Evolutionary conservation across 78 protist species (phyloP).

Genomic region (Planoprotostelium fungivorum): DNA sequence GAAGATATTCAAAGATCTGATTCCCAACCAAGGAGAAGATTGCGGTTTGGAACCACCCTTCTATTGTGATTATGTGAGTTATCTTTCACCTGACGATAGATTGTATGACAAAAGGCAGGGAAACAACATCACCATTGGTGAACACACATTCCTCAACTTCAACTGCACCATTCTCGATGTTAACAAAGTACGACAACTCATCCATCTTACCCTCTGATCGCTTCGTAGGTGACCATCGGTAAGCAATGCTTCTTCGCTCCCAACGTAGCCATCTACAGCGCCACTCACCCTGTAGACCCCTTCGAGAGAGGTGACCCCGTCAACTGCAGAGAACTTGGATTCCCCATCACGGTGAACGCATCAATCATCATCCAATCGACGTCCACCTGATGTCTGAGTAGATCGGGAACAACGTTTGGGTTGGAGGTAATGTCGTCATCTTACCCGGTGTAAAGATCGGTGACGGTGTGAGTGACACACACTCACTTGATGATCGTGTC

Average conservation of each 20-base stretch:
- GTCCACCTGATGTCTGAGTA: neutral
- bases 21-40: conserved; percentile 9
- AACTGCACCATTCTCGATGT: conserved; percentile 24
- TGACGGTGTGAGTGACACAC: neutral
- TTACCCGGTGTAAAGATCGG: conserved; percentile 66
- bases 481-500: neutral
- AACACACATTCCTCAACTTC: conserved; percentile 19
- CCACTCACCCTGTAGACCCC: conserved; percentile 59
- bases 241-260: conserved; percentile 41
- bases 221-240: conserved; percentile 20
- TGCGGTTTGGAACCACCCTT: conserved; percentile 41
- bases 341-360: conserved; percentile 12
- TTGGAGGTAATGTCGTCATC: conserved; percentile 40
- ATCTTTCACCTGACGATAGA: conserved; percentile 17
- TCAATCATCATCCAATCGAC: neutral
- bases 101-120: conserved; percentile 13
- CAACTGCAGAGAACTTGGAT: conserved; percentile 21
- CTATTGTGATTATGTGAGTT: conserved; percentile 56
- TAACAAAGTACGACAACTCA: conserved; percentile 9
- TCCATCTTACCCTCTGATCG: neutral
- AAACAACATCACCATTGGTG: conserved; percentile 13
- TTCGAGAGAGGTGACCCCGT: neutral
- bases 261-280: conserved; percentile 47
- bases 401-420: conserved; percentile 43
- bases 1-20: neutral